phyloP scores from a whole-genome alignment of 768 basidiomycete species.

The Nevesoporus exiguus region DNA sequence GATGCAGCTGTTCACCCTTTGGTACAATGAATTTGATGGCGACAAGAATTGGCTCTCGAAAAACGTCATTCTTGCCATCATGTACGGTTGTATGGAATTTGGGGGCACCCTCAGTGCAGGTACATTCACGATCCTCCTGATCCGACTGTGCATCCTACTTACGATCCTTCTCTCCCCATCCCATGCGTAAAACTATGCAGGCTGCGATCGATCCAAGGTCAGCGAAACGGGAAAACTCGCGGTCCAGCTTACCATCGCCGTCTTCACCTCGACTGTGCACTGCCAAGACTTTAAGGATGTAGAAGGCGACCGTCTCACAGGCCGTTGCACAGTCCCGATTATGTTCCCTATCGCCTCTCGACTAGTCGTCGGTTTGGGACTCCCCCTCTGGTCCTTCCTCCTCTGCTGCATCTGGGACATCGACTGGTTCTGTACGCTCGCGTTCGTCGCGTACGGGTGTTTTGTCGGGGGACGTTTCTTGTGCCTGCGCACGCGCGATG shows the following conservation, averaged over 20 bases:
- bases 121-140: conserved; percentile 9
- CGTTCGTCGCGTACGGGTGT: conserved; percentile 32
- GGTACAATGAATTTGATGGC: conserved; percentile 40
- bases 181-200: conserved; percentile 10
- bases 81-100: conserved; percentile 32
- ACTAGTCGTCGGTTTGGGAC: conserved; percentile 30
- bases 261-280: conserved; percentile 46
- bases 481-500: conserved; percentile 24
- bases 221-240: conserved; percentile 32
- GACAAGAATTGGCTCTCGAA: conserved; percentile 39
- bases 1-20: conserved; percentile 31
- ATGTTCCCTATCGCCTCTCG: conserved; percentile 38
- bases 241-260: conserved; percentile 34
- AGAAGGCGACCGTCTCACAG: conserved; percentile 39
- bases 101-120: conserved; percentile 40
- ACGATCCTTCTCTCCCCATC: background rate
- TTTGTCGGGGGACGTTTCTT: conserved; percentile 36
- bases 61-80: conserved; percentile 38
- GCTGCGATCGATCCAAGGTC: conserved; percentile 20
- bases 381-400: conserved; percentile 38
- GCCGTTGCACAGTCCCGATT: conserved; percentile 44
- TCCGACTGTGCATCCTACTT: too few species aligned
- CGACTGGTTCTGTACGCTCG: conserved; percentile 20
- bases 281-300: conserved; percentile 48
- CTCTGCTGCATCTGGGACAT: conserved; percentile 37